Evolutionary conservation across 345 rosid species (phyloP), one percentile per base, ranked within the genome.

Genomic region (Populus tremula): DNA sequence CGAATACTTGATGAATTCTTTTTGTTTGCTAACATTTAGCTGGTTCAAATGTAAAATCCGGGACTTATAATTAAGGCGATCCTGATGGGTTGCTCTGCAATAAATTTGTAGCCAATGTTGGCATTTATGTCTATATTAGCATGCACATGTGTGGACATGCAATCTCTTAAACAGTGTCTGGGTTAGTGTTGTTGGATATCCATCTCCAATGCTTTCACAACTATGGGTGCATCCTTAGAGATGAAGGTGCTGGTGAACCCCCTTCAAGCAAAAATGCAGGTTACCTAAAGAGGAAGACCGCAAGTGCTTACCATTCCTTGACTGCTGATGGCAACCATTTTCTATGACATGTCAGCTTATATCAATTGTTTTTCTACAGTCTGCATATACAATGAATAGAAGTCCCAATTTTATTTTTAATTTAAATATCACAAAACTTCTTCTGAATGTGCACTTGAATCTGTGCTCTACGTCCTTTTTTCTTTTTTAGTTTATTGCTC

Each of bases 401-500:
- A 56, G 59, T 20, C 35, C 1, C 56, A 69, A 29, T 8, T 27
- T 70, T 23, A 9, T 67, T 75, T 38, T 64, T 53, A 50, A 47
- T 21, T n/a, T n/a, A 33, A 33, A 31, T 21, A 56, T 12, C n/a
- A 63, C 36, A 64, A 25, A 29, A 74, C n/a, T 2, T 17, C 11
- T 8, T 50, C 2, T 36, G 65, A 0, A 69, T n/a, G 17, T 50
- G 72, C 72, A 62, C 61, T 75, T 79, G 77, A 72, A 43, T 66
- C 21, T 18, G 43, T 79, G 20, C 33, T 64, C 6, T 41, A 31
- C 66, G 43, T 41, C n/a, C 12, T 36, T 8, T 53, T 74, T 73
- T 36, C 25, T 1, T 1, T 29, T 75, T 74, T 49, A 73, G 79
- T 56, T 72, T 43, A 41, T n/a, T 49, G 25, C 45, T 18, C 13